A percentile compares a stretch with the other conserved stretches of the same genome.
Conservation (phyloP, 768 basidiomycete species). For the Solioccasus polychromus region DNA sequence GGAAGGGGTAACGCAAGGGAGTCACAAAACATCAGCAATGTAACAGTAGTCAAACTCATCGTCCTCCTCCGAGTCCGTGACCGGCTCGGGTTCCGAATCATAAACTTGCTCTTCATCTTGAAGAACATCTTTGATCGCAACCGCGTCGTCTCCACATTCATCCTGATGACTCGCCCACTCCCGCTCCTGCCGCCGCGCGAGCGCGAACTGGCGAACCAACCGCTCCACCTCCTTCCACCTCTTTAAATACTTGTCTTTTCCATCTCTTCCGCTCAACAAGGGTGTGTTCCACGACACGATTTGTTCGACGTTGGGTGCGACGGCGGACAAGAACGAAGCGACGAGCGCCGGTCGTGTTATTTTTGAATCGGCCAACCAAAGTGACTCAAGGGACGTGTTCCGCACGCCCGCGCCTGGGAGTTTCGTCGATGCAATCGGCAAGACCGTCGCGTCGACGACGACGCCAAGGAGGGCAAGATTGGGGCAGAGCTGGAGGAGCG, state of each 20-base stretch:
- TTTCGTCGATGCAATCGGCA: constrained; percentile 5
- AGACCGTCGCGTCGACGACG: constrained; percentile 26
- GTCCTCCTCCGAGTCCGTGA: constrained; percentile 22
- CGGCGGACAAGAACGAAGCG: constrained; percentile 26
- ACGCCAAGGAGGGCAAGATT: constrained; percentile 25
- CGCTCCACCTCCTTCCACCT: constrained; percentile 25
- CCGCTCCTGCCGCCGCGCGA: constrained; percentile 20
- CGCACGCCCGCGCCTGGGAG: constrained; percentile 20
- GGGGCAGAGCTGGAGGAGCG: constrained; percentile 23
- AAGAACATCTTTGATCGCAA: neutral
- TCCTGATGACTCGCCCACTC: constrained; percentile 8
- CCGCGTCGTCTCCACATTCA: neutral
- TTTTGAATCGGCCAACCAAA: constrained; percentile 27
- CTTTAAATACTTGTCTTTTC: constrained; percentile 24
- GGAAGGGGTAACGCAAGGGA: neutral
- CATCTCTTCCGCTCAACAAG: constrained; percentile 21
- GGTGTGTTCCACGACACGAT: constrained; percentile 31
- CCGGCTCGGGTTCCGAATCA: constrained; percentile 23
- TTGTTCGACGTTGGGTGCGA: constrained; percentile 29
- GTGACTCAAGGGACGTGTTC: constrained; percentile 25
- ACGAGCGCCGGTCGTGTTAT: constrained; percentile 28
- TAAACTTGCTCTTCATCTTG: constrained; percentile 15
- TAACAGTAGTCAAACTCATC: constrained; percentile 28
- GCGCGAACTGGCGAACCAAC: constrained; percentile 21
- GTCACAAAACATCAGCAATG: neutral